Evolutionary conservation across 108 stramenopile species (phyloP), one percentile per base, ranked within the genome.

Genomic region (Pseudonitzschia pungens): DNA sequence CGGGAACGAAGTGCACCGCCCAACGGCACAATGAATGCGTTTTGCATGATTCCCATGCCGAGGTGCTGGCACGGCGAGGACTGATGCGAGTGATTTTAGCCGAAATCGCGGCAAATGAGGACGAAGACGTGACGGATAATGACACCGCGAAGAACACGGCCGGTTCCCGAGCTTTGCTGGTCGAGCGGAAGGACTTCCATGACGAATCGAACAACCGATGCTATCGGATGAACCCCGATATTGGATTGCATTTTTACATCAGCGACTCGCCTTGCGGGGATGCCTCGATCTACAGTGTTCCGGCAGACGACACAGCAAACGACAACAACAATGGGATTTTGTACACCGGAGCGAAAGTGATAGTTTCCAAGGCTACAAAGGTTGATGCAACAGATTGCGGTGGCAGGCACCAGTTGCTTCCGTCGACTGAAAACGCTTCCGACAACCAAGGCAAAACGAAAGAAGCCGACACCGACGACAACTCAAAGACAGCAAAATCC

Each of bases 221-320:
- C 24, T 93, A 83, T 79, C 66, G 72, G 28, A 60, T 96, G 12
- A 73, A 69, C 26, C 57, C 65, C 11, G 68, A 78, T 62, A 79
- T 88, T 22, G 70, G 81, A n/a, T 74, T 97, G 22, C 92, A 96
- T 77, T 75, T 97, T 68, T 97, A 96, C 81, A 83, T 96, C 41
- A 92, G 90, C 56, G 95, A 96, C 67, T 94, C 95, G 29, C 97
- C 97, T 10, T 97, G 97, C 73, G 97, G 97, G 15, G 97, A 97
- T 78, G 92, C 93, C 31, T 83, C 95, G 11, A 97, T 97, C 54
- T 97, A 97, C 78, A 52, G 78, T 67, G 69, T 88, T 15, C 72
- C 43, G 48, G 60, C 65, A 32, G 65, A 65, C 40, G 71, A 43
- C 7, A 24, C 24, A 4, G 0, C n/a, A 16, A 62, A 2, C 0